Base-by-base conservation (phyloP, 2,329 filamentous ascomycete genomes). In the Fusarium domesticum region DNA sequence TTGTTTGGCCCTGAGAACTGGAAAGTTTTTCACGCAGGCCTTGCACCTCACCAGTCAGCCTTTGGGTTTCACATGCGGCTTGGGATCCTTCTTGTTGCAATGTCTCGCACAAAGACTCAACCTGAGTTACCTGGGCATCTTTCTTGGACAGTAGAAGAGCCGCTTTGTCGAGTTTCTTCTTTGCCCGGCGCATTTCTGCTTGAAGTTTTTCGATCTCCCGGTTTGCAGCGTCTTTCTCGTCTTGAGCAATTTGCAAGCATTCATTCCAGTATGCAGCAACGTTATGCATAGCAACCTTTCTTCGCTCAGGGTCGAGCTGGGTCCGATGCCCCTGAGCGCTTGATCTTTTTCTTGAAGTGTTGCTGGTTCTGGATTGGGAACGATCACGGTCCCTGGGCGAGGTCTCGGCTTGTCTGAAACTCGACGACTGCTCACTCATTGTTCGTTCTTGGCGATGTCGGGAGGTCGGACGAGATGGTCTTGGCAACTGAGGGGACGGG, bases 181-280 rank as follows among this genome's bases (percentile, higher is more conserved):
- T 45, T 23, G 52, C 54, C 14, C 35, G 39, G 18, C 34, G 48
- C 2, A 66, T 42, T 3, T 59, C 48, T 6, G 50, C 35, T 16
- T 62, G 54, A 35, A 68, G 58, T 5, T 42, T 42, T 7, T 58
- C 42, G 37, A 65, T 61, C 20, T 66, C 58, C n/a, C 18, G 33
- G 8, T 45, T 44, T 12, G 58, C 59, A 33, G 61, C 53, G 6
- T 46, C 32, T 11, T 50, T 57, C 36, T 68, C 65, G 18, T 62
- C 53, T 23, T 66, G 59, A 10, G 55, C 48, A 15, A 66, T 56
- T 16, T 51, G 48, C 10, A 69, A 53, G 33, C 61, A 67, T 33
- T 68, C 56, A 25, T 69, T 69, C 65, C 64, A 66, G 18, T 58
- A 51, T 4, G 59, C 42, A 20, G 62, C 62, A 18, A 67, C 54